Evolutionary conservation across 2,329 filamentous ascomycete genomes (phyloP), one percentile per base, ranked within the genome.

Genomic region (Ceratocystis papillata): DNA sequence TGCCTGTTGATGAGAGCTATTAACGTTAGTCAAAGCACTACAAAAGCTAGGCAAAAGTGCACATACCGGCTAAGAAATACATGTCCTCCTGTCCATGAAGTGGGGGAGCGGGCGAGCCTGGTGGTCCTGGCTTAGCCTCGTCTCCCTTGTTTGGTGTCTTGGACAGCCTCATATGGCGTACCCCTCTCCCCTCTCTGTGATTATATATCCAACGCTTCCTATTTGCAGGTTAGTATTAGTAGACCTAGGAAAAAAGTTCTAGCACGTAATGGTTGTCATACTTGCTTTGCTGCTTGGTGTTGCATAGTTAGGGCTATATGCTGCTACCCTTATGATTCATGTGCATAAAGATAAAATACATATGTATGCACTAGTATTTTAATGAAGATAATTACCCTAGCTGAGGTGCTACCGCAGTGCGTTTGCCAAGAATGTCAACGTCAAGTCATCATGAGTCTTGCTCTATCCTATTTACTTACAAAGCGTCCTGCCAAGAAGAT

Each of bases 121-220:
- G 28, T 37, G 15, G 28, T n/a, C 55, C 17, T 7, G 28, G 17
- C 55, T 59, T 25, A 20, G 15, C 15, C 55, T 33, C 55, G 28
- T 20, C 25, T 59, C 55, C 55, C 55, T 59, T 7, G 37, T 15
- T 30, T 22, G 4, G 55, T 37, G 28, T 59, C 55, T 59, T 33
- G 55, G 15, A 59, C 6, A 59, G 55, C 17, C 28, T 28, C 28
- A 20, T 37, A 17, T 30, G 6, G 10, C 2, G 17, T 6, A 8
- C 28, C 5, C 6, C 22, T 37, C 17, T 17, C 55, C 6, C 55
- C 55, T 30, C 41, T 44, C 25, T 5, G 6, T 62, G 41, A 46
- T 62, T 62, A 62, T 37, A 48, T 62, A 62, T 62, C 41, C 44
- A 62, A 62, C 7, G 22, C 60, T n/a, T 62, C 22, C 60, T 48